These are phyloP conservation scores for Meyerozyma smithsonii DNA, from an alignment of 1,139 yeast genomes.

Conservation along the genomic window DNA sequence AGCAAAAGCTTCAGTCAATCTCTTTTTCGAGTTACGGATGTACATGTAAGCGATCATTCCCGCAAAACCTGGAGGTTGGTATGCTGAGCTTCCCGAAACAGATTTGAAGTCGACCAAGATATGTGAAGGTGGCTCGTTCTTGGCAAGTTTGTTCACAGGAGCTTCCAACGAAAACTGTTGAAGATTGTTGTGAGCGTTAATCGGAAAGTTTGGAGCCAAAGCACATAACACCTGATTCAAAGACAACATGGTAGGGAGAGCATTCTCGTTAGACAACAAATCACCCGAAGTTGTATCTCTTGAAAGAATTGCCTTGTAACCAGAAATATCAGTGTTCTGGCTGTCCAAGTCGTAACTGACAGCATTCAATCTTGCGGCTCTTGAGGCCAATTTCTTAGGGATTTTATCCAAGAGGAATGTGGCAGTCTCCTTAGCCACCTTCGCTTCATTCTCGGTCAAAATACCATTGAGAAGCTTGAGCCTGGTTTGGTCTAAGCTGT, in stretches of 20 bases:
- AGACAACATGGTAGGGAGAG: slow-evolving; percentile 58
- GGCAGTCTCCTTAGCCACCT: slow-evolving; percentile 53
- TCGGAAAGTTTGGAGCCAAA: slow-evolving; percentile 69
- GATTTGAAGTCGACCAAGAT: slow-evolving; percentile 76
- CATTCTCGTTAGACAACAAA: slow-evolving; percentile 40
- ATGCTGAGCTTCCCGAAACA: slow-evolving; percentile 57
- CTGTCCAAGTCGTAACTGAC: slow-evolving; percentile 39
- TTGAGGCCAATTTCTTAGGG: slow-evolving; percentile 60
- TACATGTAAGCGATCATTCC: slow-evolving; percentile 73
- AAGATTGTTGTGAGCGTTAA: slow-evolving; percentile 32
- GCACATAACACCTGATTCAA: slow-evolving; percentile 68
- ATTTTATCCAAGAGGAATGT: slow-evolving; percentile 59
- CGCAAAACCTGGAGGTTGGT: slow-evolving; percentile 63
- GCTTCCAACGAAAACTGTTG: slow-evolving; percentile 39
- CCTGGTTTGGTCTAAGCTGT: slow-evolving; percentile 61
- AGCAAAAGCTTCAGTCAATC: slow-evolving; percentile 78
- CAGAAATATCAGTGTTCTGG: slow-evolving; percentile 58
- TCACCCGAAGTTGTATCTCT: slow-evolving; percentile 63
- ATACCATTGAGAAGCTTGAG: slow-evolving; percentile 52
- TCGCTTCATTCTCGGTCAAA: slow-evolving; percentile 56
- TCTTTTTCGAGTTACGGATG: slow-evolving; percentile 57
- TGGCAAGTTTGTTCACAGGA: slow-evolving; percentile 40
- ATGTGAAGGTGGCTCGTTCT: slow-evolving; percentile 62
- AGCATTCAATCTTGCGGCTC: slow-evolving; percentile 36
- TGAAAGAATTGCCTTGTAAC: slow-evolving; percentile 67